Evolutionary conservation across 441 rosid genomes (phyloP), one percentile per base, ranked within the genome.

Genomic region (Gossypium gossypioides): DNA sequence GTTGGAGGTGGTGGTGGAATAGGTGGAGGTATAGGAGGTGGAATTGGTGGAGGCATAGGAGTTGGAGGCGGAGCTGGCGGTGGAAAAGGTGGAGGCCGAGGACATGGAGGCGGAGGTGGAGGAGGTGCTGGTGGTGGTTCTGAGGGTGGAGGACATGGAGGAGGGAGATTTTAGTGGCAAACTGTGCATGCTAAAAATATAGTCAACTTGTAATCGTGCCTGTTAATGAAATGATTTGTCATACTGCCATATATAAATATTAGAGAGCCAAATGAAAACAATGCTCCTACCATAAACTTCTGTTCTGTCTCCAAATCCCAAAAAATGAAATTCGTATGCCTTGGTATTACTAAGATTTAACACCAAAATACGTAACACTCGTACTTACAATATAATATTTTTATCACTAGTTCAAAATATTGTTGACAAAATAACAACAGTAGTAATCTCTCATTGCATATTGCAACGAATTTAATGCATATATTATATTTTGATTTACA

Each of bases 21-120:
- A 24, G 82, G 85, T 5, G 76, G 74, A 0, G 76, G 69, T 13
- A 69, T 71, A 3, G 48, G 66, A 6, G 24, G 2, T 8, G 76
- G 73, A 0, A 21, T 6, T 0, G 76, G 74, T 6, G 74, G 51
- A 1, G 77, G 81, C 1, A 16, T 8, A 0, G 81, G 78, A 32
- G 27, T 13, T 25, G 29, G 29, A 25, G 29, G 29, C 0, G 27
- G 27, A 24, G 27, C 52, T 7, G 25, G 66, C 2, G 48, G 12
- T 3, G 76, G 73, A 0, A 21, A 3, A 1, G 74, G 74, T 6
- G 74, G 42, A 1, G 77, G 81, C 1, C 24, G 9, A 0, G 81
- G 79, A 32, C 42, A 13, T 27, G 32, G 32, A 27, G 32, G 32
- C 0, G 24, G 24, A 22, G 24, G 24, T 22, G 24, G 24, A 22